Percentiles rank a stretch among this genome's conserved stretches.
Evolutionary conservation across 148 eudicot species (phyloP).

Genomic region (Dysphania ambrosioides): DNA sequence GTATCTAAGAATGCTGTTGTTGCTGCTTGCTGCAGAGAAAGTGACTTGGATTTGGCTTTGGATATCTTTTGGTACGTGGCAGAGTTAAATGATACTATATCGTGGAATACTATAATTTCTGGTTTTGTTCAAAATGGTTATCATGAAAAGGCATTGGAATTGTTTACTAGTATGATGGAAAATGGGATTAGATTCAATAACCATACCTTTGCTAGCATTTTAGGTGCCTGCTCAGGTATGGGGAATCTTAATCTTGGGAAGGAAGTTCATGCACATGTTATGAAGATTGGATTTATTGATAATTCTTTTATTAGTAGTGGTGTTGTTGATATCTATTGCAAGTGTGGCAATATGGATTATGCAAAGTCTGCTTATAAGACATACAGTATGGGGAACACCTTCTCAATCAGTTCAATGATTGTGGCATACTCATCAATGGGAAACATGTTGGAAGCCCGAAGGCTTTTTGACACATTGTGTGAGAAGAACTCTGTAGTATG

Average conservation of each 20-base stretch:
- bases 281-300: constrained; percentile 39
- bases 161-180: constrained; percentile 52
- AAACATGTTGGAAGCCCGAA: constrained; percentile 65
- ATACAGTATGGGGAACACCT: constrained; percentile 43
- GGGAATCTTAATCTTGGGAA: constrained; percentile 60
- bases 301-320: constrained; percentile 67
- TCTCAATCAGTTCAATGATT: constrained; percentile 63
- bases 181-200: constrained; percentile 50
- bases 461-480: constrained; percentile 58
- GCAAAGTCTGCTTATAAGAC: constrained; percentile 49
- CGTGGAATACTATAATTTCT: constrained; percentile 82
- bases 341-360: constrained; percentile 63
- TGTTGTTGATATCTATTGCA: constrained; percentile 73
- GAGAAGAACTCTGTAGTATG: constrained; percentile 62
- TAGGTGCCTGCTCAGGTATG: constrained; percentile 63
- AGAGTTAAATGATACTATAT: constrained; percentile 60
- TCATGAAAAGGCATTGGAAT: constrained; percentile 45
- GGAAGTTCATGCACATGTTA: constrained; percentile 71
- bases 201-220: constrained; percentile 66
- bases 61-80: constrained; percentile 49
- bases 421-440: constrained; percentile 69
- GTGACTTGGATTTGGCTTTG: constrained; percentile 50
- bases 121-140: constrained; percentile 65
- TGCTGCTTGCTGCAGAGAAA: constrained; percentile 82
- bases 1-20: constrained; percentile 74